phyloP scores from a whole-genome alignment of 1,139 yeast genomes.

The Yamadazyma epiphylla region DNA sequence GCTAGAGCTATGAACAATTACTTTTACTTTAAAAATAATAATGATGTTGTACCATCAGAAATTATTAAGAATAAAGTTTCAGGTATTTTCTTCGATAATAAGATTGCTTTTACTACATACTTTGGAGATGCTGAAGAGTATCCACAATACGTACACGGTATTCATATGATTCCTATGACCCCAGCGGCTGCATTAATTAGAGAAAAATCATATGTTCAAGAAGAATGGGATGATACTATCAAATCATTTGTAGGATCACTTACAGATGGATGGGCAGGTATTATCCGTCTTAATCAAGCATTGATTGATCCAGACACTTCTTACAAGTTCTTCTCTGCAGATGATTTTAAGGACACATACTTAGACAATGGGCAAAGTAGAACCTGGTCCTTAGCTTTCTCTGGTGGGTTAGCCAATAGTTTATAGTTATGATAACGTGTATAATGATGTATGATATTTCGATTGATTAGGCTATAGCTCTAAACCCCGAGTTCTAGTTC shows the following conservation, averaged over 20 bases:
- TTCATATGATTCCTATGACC: slow-evolving; percentile 85
- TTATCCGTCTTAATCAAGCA: slow-evolving; percentile 75
- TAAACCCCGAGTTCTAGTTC: no score
- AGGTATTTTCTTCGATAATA: slow-evolving; percentile 82
- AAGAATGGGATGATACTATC: slow-evolving; percentile 73
- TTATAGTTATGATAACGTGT: slow-evolving; percentile 2
- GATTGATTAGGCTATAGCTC: no score
- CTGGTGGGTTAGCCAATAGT: slow-evolving; percentile 45
- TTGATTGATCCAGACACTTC: slow-evolving; percentile 64
- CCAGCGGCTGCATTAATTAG: slow-evolving; percentile 80
- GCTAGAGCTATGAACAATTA: slow-evolving; percentile 60
- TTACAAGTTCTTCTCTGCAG: slow-evolving; percentile 61
- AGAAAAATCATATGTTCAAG: slow-evolving; percentile 59
- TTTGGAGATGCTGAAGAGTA: slow-evolving; percentile 39
- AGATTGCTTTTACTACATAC: slow-evolving; percentile 78
- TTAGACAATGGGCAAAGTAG: slow-evolving; percentile 87
- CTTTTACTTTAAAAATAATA: slow-evolving; percentile 54
- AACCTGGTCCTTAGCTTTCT: slow-evolving; percentile 84
- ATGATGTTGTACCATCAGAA: slow-evolving; percentile 55
- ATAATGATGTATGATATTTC: no score
- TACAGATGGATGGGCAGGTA: slow-evolving; percentile 85
- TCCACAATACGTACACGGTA: slow-evolving; percentile 86
- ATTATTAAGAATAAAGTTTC: slow-evolving; percentile 63
- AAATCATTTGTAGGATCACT: slow-evolving; percentile 49
- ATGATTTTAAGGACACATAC: slow-evolving; percentile 24